Percentiles rank a stretch among this genome's conserved stretches.
phyloP scores from a whole-genome alignment of 2,329 filamentous ascomycete species.

The Penicillium sp. region DNA sequence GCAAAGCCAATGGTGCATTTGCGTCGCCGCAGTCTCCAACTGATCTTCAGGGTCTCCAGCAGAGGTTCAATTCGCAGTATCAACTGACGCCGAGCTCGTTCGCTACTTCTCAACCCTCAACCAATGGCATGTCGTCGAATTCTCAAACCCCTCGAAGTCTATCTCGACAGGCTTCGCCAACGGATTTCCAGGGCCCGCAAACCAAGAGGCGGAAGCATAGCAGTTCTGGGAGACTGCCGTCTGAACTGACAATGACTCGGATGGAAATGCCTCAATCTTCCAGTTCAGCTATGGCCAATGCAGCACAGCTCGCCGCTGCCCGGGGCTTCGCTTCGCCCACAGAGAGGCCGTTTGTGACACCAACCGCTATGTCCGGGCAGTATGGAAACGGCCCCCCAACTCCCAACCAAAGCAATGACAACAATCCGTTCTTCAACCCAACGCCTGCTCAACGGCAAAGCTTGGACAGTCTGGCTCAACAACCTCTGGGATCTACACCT shows the following conservation, averaged over 20 bases:
- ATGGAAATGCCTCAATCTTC: slow-evolving; percentile 56
- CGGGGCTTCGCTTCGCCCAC: slow-evolving; percentile 34
- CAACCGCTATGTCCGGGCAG: slow-evolving; percentile 40
- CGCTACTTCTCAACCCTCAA: slow-evolving; percentile 34
- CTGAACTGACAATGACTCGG: slow-evolving; percentile 73
- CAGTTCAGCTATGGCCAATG: slow-evolving; percentile 38
- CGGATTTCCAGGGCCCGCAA: slow-evolving; percentile 57
- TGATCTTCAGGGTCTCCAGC: slow-evolving; percentile 58
- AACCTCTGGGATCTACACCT: slow-evolving; percentile 66
- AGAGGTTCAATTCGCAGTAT: slow-evolving; percentile 46
- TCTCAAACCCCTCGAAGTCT: slow-evolving; percentile 56
- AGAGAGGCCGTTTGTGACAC: slow-evolving; percentile 47
- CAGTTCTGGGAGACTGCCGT: slow-evolving; percentile 63
- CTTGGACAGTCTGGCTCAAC: slow-evolving; percentile 60
- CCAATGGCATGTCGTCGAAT: slow-evolving; percentile 38
- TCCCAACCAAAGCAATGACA: slow-evolving; percentile 57
- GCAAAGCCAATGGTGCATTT: slow-evolving; percentile 23
- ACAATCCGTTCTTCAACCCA: slow-evolving; percentile 54
- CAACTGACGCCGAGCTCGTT: slow-evolving; percentile 39
- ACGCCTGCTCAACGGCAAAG: slow-evolving; percentile 55
- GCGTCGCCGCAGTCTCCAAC: slow-evolving; percentile 41
- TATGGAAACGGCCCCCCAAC: slow-evolving; percentile 61
- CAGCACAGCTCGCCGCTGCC: slow-evolving; percentile 41
- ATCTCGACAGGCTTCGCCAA: slow-evolving; percentile 70
- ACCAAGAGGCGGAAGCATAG: slow-evolving; percentile 81